Evolutionary conservation across 345 rosid genomes (phyloP).

Genomic region (Moricandia moricandioides): DNA sequence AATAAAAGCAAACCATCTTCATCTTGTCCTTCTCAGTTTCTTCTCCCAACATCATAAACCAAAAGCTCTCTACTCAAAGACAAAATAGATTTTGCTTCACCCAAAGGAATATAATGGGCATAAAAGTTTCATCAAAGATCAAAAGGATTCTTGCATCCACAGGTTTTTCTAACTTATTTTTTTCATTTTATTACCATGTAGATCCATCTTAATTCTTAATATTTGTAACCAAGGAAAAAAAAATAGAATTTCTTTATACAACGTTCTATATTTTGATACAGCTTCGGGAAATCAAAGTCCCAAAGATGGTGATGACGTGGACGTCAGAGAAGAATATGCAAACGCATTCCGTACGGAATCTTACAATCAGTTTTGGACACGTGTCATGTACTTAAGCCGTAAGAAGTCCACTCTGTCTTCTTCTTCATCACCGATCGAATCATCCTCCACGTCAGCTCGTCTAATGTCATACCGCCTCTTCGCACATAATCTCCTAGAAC

Average conservation of each 20-base stretch:
- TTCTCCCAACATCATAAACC: not conserved
- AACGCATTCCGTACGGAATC: constrained; percentile 86
- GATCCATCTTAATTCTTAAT: not conserved
- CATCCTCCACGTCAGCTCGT: constrained; percentile 62
- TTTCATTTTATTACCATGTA: not conserved
- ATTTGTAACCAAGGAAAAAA: no score
- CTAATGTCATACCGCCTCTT: constrained; percentile 77
- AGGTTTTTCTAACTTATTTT: not conserved
- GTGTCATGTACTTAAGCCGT: constrained; percentile 37
- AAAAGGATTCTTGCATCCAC: constrained; percentile 30
- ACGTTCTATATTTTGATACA: constrained; percentile 1
- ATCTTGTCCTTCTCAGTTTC: not conserved
- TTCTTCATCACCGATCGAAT: constrained; percentile 35
- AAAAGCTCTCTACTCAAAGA: not conserved
- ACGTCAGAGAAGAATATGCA: constrained; percentile 78
- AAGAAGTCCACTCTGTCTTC: constrained; percentile 23
- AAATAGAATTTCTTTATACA: not conserved
- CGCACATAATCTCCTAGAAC: constrained; percentile 67
- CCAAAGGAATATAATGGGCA: constrained; percentile 23
- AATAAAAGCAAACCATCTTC: not conserved
- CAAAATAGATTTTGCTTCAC: not conserved
- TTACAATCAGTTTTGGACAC: constrained; percentile 71
- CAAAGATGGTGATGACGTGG: constrained; percentile 31
- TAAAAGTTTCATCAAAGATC: constrained; percentile 30
- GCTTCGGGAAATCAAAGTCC: constrained; percentile 27